Base-by-base conservation (phyloP, 1,139 yeast genomes). In the Nakaseomyces delphensis region DNA sequence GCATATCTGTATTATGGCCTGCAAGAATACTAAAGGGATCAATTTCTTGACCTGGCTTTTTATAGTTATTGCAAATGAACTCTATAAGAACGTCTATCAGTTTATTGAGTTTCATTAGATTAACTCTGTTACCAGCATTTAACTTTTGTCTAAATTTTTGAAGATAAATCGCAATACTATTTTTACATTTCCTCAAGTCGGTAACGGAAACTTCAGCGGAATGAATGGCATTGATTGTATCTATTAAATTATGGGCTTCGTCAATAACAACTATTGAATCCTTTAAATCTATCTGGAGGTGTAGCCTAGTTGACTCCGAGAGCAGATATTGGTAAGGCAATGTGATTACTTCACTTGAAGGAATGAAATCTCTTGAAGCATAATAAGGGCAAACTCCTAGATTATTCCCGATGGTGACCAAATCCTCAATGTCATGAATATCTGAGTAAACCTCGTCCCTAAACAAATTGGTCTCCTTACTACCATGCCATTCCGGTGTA, bases 231-330 rank as follows among this genome's bases (percentile, higher is more conserved):
- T 81, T 74, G 3, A 89, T 77, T 0, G 89, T 79, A 52, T 87
- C 96, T 25, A 87, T 59, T 33, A 89, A 65, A 57, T 89, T 89
- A 58, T 89, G 98, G 0, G 97, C 97, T 57, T 89, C 98, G 58
- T 89, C 98, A 30, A 89, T 80, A 3, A 91, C 74, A 1, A 91
- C 75, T 5, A 89, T 73, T 0, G 91, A 71, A 46, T 77, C 73
- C 41, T 73, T 70, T 13, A 89, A 57, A 39, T 79, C 70, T 4
- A 89, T 59, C 1, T 77, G 76, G 39, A 86, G 61, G 0, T 78
- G 66, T 3, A 70, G 68, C 52, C 96, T 68, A 0, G 95, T 73
- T 3, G 75, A 67, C 30, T 71, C 73, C 41, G 83, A 84, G 1
- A 89, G 62, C 10, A 91, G 60, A 55, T 86, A 68, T 54, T 87